Conservation (phyloP, 2,329 filamentous ascomycete genomes). For the Tolypocladium endophyticum region DNA sequence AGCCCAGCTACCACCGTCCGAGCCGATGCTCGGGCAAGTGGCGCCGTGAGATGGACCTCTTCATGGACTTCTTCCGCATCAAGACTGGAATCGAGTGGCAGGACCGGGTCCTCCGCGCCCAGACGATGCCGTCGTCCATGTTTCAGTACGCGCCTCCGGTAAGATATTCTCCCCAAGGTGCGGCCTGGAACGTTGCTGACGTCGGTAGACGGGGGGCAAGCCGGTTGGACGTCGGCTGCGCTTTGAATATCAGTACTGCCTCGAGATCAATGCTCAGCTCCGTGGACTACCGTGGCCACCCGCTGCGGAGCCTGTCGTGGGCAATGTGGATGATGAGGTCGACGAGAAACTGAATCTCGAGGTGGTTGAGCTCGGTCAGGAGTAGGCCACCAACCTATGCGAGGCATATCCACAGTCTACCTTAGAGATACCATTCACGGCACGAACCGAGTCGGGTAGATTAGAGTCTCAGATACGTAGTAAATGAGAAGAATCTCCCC, state of each 20-base stretch:
- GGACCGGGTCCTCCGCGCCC: constrained; percentile 31
- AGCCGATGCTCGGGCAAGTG: constrained; percentile 28
- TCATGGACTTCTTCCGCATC: constrained; percentile 45
- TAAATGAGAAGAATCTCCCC: too few species aligned
- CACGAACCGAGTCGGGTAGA: too few species aligned
- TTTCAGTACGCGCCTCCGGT: constrained; percentile 40
- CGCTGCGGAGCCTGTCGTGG: background rate
- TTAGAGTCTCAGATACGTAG: too few species aligned
- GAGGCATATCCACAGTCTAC: too few species aligned
- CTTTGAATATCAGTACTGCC: constrained; percentile 20
- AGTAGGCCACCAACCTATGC: constrained; percentile 83
- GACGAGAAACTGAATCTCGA: constrained; percentile 79
- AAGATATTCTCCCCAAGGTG: constrained; percentile 10
- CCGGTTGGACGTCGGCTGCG: constrained; percentile 24
- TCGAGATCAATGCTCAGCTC: constrained; percentile 20
- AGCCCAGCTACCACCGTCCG: constrained; percentile 25
- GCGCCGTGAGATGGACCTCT: constrained; percentile 33
- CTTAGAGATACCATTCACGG: too few species aligned
- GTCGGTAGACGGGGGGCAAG: constrained; percentile 22
- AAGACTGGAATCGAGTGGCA: constrained; percentile 52
- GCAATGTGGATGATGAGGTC: background rate
- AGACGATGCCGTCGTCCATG: constrained; percentile 15
- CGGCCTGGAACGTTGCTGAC: background rate
- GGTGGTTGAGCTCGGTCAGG: constrained; percentile 83
- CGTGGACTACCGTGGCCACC: constrained; percentile 16